phyloP scores from a whole-genome alignment of 1,139 yeast genomes.

The Saccharomycopsis hybrid region DNA sequence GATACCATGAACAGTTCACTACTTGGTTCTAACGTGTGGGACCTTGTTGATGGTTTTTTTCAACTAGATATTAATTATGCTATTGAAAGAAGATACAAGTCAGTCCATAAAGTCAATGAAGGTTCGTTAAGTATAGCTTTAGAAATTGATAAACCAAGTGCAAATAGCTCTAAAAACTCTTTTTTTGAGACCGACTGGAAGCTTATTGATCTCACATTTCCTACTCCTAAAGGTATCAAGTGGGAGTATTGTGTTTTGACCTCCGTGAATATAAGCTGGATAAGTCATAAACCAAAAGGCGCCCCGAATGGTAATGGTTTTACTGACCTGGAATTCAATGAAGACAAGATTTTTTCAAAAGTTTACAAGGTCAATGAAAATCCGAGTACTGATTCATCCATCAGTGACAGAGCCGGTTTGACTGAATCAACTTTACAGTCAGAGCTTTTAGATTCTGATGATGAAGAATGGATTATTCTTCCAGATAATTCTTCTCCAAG shows the following conservation, averaged over 20 bases:
- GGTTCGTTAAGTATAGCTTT: conserved; percentile 22
- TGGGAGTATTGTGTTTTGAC: conserved; percentile 29
- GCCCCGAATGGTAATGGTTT: no score
- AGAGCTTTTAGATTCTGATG: conserved; percentile 6
- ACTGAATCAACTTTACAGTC: neutral
- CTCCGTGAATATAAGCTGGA: conserved; percentile 26
- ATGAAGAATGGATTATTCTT: conserved; percentile 29
- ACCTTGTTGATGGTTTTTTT: conserved; percentile 21
- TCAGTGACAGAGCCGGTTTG: neutral
- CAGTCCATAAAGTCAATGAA: conserved; percentile 23
- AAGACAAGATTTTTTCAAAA: conserved; percentile 10
- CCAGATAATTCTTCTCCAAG: conserved; percentile 20
- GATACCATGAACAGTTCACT: neutral
- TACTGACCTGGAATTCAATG: no score
- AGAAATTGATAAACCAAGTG: conserved; percentile 4
- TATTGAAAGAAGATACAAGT: conserved; percentile 28
- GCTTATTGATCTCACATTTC: conserved; percentile 21
- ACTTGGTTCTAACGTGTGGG: conserved; percentile 1
- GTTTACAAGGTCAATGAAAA: conserved; percentile 6
- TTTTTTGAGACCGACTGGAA: conserved; percentile 23
- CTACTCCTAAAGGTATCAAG: conserved; percentile 24
- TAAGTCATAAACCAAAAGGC: conserved; percentile 20
- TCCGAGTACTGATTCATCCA: neutral
- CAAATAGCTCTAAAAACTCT: neutral
- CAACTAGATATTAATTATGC: conserved; percentile 28